Percentiles rank a stretch among this genome's conserved stretches.
phyloP scores from a whole-genome alignment of 257 asterid species.

The Mitragyna speciosa region DNA sequence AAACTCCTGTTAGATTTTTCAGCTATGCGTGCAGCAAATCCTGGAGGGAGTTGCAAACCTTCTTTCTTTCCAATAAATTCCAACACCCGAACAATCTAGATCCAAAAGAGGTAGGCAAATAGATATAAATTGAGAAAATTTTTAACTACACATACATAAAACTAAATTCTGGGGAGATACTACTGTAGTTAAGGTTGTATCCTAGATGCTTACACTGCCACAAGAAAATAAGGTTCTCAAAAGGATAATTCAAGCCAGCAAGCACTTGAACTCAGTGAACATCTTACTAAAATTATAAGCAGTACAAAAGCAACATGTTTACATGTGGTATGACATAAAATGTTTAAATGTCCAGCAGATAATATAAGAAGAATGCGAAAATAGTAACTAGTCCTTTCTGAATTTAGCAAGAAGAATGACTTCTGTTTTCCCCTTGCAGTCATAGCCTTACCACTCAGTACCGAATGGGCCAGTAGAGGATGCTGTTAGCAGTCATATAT shows the following conservation, averaged over 20 bases:
- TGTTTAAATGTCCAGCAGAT: neutral
- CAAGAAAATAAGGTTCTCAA: neutral
- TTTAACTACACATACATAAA: neutral
- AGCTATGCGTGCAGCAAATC: slow-evolving; percentile 75
- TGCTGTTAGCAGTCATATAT: neutral
- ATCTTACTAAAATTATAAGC: neutral
- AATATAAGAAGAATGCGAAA: neutral
- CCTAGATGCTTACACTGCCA: neutral
- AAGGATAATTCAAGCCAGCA: neutral
- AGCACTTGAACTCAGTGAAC: neutral
- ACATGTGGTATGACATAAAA: neutral
- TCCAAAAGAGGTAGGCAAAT: slow-evolving; percentile 6
- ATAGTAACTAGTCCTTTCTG: neutral
- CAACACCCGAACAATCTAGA: slow-evolving; percentile 68
- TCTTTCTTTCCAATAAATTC: slow-evolving; percentile 94
- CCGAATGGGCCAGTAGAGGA: too few species aligned
- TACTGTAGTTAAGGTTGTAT: too few species aligned
- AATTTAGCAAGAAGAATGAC: too few species aligned
- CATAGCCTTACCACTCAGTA: too few species aligned
- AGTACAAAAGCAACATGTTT: neutral
- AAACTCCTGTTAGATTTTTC: slow-evolving; percentile 85
- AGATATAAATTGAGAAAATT: neutral
- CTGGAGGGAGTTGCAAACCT: slow-evolving; percentile 73
- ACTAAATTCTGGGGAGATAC: neutral
- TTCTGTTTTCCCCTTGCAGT: too few species aligned